Conservation (phyloP, 768 basidiomycete genomes). For the Leucocoprinus leucothites region DNA sequence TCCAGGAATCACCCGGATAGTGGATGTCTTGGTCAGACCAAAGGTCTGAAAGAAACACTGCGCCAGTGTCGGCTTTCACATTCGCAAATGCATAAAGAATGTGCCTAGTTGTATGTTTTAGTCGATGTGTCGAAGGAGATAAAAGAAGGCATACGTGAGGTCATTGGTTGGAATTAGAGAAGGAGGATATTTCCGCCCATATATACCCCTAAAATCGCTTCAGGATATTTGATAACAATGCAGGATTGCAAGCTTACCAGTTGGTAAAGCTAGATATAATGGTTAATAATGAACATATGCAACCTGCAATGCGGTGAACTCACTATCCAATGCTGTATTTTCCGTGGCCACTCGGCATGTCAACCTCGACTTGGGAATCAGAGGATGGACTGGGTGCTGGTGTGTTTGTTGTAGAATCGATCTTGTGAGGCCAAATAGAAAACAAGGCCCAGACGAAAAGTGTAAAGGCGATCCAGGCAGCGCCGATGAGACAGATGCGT, state of each 20-base stretch:
- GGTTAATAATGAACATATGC: slow-evolving; percentile 11
- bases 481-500: slow-evolving; percentile 26
- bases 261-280: slow-evolving; percentile 61
- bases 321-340: slow-evolving; percentile 84
- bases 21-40: slow-evolving; percentile 99
- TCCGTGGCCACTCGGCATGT: slow-evolving; percentile 39
- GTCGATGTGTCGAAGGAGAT: not conserved
- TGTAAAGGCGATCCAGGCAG: slow-evolving; percentile 20
- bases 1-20: slow-evolving; percentile 94
- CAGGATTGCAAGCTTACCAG: slow-evolving; percentile 45
- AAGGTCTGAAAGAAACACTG: slow-evolving; percentile 81
- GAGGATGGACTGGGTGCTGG: not conserved
- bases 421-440: not conserved
- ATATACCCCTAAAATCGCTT: slow-evolving; percentile 74
- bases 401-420: slow-evolving; percentile 6
- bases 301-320: slow-evolving; percentile 26
- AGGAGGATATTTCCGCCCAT: slow-evolving; percentile 89
- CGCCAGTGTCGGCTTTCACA: slow-evolving; percentile 76
- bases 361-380: not conserved
- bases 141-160: slow-evolving; percentile 63
- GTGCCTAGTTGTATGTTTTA: slow-evolving; percentile 51
- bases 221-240: not conserved
- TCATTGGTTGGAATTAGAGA: slow-evolving; percentile 77
- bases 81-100: slow-evolving; percentile 94
- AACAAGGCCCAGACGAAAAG: not conserved